phyloP scores from a whole-genome alignment of 2,329 filamentous ascomycete species.

The Stachybotrys echinatus region DNA sequence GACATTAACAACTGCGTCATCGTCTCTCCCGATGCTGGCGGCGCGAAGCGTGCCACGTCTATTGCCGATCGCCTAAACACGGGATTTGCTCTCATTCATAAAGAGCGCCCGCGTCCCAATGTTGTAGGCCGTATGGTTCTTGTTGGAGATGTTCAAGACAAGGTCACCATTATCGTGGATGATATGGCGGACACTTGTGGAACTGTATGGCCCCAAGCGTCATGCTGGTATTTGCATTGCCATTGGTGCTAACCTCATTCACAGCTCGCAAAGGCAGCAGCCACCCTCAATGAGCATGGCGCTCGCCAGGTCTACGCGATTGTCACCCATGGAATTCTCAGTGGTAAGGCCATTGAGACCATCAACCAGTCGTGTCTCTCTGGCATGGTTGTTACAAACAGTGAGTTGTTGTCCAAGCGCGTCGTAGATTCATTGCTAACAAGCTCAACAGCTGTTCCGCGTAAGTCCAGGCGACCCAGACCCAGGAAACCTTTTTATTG shows the following conservation, averaged over 20 bases:
- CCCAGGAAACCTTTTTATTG: too few relatives aligned
- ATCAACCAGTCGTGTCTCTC: slow-evolving; percentile 73
- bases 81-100: slow-evolving; percentile 92
- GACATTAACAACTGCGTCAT: slow-evolving; percentile 81
- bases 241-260: background rate
- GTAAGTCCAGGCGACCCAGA: slow-evolving; percentile 11
- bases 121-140: slow-evolving; percentile 89
- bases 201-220: slow-evolving; percentile 41
- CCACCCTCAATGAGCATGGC: slow-evolving; percentile 80
- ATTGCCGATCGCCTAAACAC: slow-evolving; percentile 90
- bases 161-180: slow-evolving; percentile 92
- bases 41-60: slow-evolving; percentile 87
- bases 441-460: slow-evolving; percentile 25
- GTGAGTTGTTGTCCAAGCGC: slow-evolving; percentile 23
- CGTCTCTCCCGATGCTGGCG: slow-evolving; percentile 90
- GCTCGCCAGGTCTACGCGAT: slow-evolving; percentile 88
- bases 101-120: slow-evolving; percentile 81
- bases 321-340: slow-evolving; percentile 90
- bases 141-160: slow-evolving; percentile 88
- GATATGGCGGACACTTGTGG: slow-evolving; percentile 98
- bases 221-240: background rate
- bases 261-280: slow-evolving; percentile 70
- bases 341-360: slow-evolving; percentile 80
- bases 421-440: slow-evolving; percentile 15
- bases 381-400: slow-evolving; percentile 86